Evolutionary conservation across 306 rosid species (phyloP).

Genomic region (Malus sieversii): DNA sequence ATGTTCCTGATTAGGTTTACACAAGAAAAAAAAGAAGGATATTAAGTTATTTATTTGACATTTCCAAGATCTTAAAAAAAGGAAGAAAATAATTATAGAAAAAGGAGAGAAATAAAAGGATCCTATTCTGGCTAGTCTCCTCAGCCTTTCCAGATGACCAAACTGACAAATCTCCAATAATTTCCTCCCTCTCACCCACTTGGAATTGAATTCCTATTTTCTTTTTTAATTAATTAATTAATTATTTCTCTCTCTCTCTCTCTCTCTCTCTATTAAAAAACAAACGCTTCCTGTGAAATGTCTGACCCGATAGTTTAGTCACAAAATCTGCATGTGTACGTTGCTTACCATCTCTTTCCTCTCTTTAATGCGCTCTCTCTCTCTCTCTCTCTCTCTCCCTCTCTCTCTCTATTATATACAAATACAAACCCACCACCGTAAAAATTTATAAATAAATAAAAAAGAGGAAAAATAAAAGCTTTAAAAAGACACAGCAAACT

Average conservation of each 20-base stretch:
- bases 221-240: slow-evolving; percentile 9
- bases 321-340: slow-evolving; percentile 87
- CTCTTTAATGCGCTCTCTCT: slow-evolving; percentile 27
- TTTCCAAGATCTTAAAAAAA: neutral
- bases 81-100: neutral
- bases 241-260: neutral
- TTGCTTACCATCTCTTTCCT: slow-evolving; percentile 33
- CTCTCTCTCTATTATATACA: neutral
- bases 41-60: neutral
- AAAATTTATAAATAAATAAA: neutral
- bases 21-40: neutral
- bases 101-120: slow-evolving; percentile 7
- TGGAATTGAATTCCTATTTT: slow-evolving; percentile 29
- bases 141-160: slow-evolving; percentile 22
- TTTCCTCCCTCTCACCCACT: slow-evolving; percentile 20
- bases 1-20: neutral
- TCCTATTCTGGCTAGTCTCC: slow-evolving; percentile 2
- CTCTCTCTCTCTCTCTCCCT: too few relatives aligned
- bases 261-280: slow-evolving; percentile 19
- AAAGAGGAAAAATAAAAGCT: neutral
- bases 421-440: neutral
- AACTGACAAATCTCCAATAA: slow-evolving; percentile 31
- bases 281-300: slow-evolving; percentile 40
- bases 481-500: neutral
- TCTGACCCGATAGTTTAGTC: slow-evolving; percentile 83